Base-by-base conservation (phyloP, 2,329 filamentous ascomycete species). In the Aureobasidium sp. region DNA sequence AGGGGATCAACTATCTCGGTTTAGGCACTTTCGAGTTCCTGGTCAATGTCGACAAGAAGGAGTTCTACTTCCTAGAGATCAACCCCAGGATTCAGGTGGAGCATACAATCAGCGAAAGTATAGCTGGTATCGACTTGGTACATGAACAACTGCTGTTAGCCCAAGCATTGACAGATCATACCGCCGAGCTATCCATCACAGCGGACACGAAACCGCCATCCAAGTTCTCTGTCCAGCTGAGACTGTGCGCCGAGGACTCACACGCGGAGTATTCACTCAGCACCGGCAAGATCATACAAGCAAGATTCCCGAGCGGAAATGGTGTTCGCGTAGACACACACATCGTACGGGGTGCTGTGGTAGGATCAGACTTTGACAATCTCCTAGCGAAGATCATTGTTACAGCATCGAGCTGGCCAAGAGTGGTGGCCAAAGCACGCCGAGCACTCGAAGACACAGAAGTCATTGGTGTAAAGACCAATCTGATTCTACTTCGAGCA, bases 11-110 rank as follows among this genome's bases (percentile, higher is more conserved):
- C 4, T 87, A 87, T 68, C 73, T 75, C 52, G 85, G 81, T 0
- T 73, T 87, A 0, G 85, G 85, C 9, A 87, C 85, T 0, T 86
- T 86, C 64, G 85, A 88, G 68, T 87, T 87, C 62, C 74, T 88
- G 0, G 77, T 85, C 14, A 81, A 81, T 62, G 77, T 79, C 12
- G 63, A 70, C 0, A 77, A 72, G 0, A 68, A 69, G 1, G 77
- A 82, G 27, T 83, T 80, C 69, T 85, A 79, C 70, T 85, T 86
- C 66, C 70, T 86, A 6, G 83, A 86, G 67, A 77, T 85, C 64
- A 86, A 86, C 61, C 83, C 83, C 0, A 75, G 83, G 2, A 69
- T 85, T 2, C 83, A 85, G 67, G 83, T 86, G 42, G 83, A 86
- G 65, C 83, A 85, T 67, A 85, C 83, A 1, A 79, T 85, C 59